phyloP scores from a whole-genome alignment of 352 stramenopile species.

The Lagenidium sp. region DNA sequence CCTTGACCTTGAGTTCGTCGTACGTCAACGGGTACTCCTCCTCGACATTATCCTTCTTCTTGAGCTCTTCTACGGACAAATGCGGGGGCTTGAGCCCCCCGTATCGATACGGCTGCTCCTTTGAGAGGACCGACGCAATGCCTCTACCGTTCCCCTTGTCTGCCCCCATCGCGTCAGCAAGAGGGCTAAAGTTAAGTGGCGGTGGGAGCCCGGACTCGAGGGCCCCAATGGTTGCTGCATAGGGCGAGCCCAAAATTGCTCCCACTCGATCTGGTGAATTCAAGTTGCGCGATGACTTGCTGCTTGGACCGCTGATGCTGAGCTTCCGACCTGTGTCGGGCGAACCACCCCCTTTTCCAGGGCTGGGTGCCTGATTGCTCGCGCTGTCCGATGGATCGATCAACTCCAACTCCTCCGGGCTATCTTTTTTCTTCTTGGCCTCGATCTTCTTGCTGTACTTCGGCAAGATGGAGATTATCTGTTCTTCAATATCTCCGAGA shows the following conservation, averaged over 20 bases:
- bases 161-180: not conserved
- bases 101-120: constrained; percentile 71
- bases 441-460: constrained; percentile 55
- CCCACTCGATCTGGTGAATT: not conserved
- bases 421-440: constrained; percentile 18
- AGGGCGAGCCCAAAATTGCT: not conserved
- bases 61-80: constrained; percentile 67
- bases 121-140: constrained; percentile 33
- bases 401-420: constrained; percentile 9
- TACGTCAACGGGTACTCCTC: constrained; percentile 85
- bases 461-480: constrained; percentile 55
- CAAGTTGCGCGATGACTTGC: not conserved
- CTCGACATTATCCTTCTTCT: constrained; percentile 79
- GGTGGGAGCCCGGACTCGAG: not conserved
- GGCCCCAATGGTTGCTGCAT: not conserved
- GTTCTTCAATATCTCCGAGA: constrained; percentile 68
- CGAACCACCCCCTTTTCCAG: constrained; percentile 3
- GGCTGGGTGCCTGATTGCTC: constrained; percentile 11
- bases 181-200: not conserved
- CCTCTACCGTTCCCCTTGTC: constrained; percentile 13
- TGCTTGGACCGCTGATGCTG: not conserved
- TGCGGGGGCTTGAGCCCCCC: constrained; percentile 45
- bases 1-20: constrained; percentile 78
- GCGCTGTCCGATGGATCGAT: not conserved
- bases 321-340: no score